Evolutionary conservation across 371 early-diverging fungal genomes (phyloP), one percentile per base, ranked within the genome.

Genomic region (Vairimorpha ceranae): DNA sequence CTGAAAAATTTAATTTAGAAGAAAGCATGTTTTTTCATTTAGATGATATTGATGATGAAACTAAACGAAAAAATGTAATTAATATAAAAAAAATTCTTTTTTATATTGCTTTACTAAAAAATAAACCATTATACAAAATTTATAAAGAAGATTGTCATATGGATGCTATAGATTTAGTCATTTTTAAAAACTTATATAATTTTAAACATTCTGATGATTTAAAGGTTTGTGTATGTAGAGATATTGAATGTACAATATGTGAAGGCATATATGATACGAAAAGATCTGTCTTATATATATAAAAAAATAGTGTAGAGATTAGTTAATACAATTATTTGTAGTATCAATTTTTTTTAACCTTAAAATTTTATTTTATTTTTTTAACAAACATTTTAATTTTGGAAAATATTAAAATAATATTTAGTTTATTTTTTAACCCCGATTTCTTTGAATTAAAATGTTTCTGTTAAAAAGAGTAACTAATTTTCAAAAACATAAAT

Each of bases 141-240:
- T 25, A 7, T 54, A 21, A 54, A 54, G 56, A 54, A 54, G 29
- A 54, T 25, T 54, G 56, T 29, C 6, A 8, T 27, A 6, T 54
- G 7, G 6, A 27, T 54, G 27, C 17, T 4, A 8, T 54, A 15
- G 56, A 54, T 54, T 25, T 25, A 25, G 27, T 54, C 21, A 54
- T 54, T 54, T 54, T 54, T 54, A 54, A 54, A 4, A 54, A 54
- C 27, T 2, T 25, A 8, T 54, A 54, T 29, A 27, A 27, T 7
- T 54, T 6, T 21, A 25, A 54, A 29, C 12, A 23, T 8, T 21
- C 21, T 2, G 19, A 54, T 2, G 17, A 54, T 15, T 2, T 54
- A 25, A 54, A 54, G 27, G 29, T 54, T 21, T 54, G 56, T 54
- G 17, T 54, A 27, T 54, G 56, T 54, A 54, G 29, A 54, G 56